Conservation (phyloP, 2,329 filamentous ascomycete genomes). For the Fusarium sp. region DNA sequence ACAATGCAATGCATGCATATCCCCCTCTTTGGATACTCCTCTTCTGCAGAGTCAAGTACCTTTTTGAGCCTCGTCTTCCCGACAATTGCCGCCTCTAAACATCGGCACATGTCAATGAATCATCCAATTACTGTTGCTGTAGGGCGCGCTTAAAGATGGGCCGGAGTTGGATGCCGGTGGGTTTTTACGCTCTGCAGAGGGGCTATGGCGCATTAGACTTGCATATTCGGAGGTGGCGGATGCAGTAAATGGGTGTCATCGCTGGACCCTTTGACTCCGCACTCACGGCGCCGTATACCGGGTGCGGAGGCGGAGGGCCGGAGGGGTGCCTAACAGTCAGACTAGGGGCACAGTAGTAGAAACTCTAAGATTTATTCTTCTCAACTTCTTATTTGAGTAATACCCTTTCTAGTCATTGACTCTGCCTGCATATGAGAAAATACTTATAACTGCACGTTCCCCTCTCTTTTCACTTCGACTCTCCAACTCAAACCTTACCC, state of each 20-base stretch:
- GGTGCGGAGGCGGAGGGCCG: slow-evolving; percentile 21
- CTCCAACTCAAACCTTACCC: neutral
- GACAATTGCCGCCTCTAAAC: slow-evolving; percentile 35
- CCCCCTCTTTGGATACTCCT: slow-evolving; percentile 30
- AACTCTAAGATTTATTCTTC: slow-evolving; percentile 8
- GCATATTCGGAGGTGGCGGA: slow-evolving; percentile 19
- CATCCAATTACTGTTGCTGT: slow-evolving; percentile 9
- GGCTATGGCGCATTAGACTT: slow-evolving; percentile 11
- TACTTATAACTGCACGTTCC: slow-evolving; percentile 9
- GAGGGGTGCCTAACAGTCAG: slow-evolving; percentile 6
- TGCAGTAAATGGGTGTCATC: neutral
- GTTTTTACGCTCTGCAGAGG: neutral
- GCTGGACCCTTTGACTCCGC: slow-evolving; percentile 22
- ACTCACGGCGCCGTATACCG: slow-evolving; percentile 31
- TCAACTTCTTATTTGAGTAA: slow-evolving; percentile 30
- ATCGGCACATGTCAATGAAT: slow-evolving; percentile 13
- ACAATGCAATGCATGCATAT: slow-evolving; percentile 13
- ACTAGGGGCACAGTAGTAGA: neutral
- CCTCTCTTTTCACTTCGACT: slow-evolving; percentile 1
- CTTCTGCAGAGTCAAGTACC: neutral
- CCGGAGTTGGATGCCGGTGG: slow-evolving; percentile 14
- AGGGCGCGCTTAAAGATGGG: slow-evolving; percentile 28
- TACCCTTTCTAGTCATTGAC: slow-evolving; percentile 12
- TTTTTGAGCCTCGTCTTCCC: slow-evolving; percentile 39
- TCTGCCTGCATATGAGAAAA: slow-evolving; percentile 14